Base-by-base conservation (phyloP, 805 yeast species). In the Teunomyces funiuensis region DNA sequence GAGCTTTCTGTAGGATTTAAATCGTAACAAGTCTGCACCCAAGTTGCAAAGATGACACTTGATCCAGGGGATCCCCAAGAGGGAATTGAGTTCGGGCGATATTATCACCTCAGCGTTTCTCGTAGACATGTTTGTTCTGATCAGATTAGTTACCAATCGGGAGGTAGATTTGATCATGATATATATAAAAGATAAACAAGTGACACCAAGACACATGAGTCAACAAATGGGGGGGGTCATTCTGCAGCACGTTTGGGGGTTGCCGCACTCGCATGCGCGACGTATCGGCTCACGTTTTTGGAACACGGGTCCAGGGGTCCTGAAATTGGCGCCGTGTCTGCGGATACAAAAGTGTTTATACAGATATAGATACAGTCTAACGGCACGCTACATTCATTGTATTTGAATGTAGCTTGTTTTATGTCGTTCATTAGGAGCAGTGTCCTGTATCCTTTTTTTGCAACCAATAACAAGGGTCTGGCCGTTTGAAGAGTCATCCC, bases 21-120 rank as follows among this genome's bases (percentile, higher is more conserved):
- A 53, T 27, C 64, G 49, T 29, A 68, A 47, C 22, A 61, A 53
- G 39, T 68, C 71, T 27, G 56, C 54, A 5, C 74, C 74, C 10
- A 65, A 43, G 33, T 53, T 50, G 41, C 56, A 60, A n/a, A 66
- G 50, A 44, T 67, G 72, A 34, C 57, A 56, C 37, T 61, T 52
- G 30, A 61, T 42, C 68, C 65, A 64, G 4, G 65, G 52, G 28
- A 50, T 46, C 10, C 44, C 42, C 18, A 50, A 40, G 15, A 45
- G 34, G 23, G 39, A 39, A 33, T 43, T 41, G 25, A 45, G 40
- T 10, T 45, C 49, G 2, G 43, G 15, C 4, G 46, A 41, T 9
- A 44, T 42, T 9, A 38, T n/a, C 13, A 42, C n/a, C 3, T 30
- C 31, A 7, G 25, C 7, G 25, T 18, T 36, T 26, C 11, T 20